phyloP scores from a whole-genome alignment of 1,284 basidiomycete genomes.

The Coniophora puteana region DNA sequence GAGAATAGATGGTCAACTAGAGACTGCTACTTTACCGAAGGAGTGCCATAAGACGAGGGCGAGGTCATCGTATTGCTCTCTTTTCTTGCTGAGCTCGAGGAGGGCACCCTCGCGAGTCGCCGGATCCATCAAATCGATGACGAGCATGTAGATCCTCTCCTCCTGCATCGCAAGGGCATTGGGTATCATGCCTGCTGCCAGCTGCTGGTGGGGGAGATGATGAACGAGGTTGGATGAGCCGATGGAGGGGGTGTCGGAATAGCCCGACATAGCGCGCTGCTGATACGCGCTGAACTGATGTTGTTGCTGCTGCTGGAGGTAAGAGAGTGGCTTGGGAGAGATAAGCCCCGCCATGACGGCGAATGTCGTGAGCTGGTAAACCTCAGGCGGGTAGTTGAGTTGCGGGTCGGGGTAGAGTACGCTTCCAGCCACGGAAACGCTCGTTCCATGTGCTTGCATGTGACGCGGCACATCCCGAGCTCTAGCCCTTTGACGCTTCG shows the following conservation, averaged over 20 bases:
- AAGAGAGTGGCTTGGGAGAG: constrained; percentile 63
- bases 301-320: constrained; percentile 42
- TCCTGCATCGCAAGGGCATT: constrained; percentile 44
- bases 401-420: no score
- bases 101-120: constrained; percentile 82
- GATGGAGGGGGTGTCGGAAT: constrained; percentile 50
- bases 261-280: constrained; percentile 30
- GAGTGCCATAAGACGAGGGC: constrained; percentile 99
- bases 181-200: constrained; percentile 22
- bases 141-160: constrained; percentile 82
- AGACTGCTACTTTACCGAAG: constrained; percentile 70
- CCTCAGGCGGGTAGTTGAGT: no score
- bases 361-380: background rate
- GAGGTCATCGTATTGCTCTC: constrained; percentile 98
- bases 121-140: constrained; percentile 80
- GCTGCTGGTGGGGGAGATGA: constrained; percentile 49
- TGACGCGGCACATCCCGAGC: no score
- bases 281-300: no score
- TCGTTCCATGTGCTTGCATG: no score
- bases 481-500: no score
- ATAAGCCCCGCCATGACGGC: constrained; percentile 51
- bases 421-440: no score
- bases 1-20: constrained; percentile 5
- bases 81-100: constrained; percentile 96
- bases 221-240: constrained; percentile 37